Conservation (phyloP, 1,284 basidiomycete species). For the Rhodofomes roseus region DNA sequence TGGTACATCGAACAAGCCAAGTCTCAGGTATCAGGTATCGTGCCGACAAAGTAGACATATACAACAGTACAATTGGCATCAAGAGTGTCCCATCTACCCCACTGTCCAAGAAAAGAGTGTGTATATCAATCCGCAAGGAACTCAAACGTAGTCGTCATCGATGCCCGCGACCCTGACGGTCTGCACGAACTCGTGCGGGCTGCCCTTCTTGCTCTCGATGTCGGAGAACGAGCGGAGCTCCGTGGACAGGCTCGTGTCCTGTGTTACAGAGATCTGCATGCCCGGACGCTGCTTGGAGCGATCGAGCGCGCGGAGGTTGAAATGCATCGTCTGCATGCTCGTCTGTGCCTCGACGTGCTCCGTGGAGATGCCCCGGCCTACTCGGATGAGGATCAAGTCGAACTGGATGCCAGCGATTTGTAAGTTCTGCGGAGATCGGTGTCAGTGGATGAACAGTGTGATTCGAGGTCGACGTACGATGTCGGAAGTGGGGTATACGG, state of each 20-base stretch:
- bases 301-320: not conserved
- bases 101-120: not conserved
- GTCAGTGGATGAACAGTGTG: not conserved
- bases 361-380: not conserved
- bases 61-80: too few relatives aligned
- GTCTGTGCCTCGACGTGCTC: not conserved
- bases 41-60: too few relatives aligned
- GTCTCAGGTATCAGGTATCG: too few relatives aligned
- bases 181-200: not conserved
- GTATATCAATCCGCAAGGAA: not conserved
- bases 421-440: not conserved
- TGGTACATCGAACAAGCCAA: too few relatives aligned
- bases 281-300: not conserved
- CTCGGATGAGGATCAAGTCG: slow-evolving; percentile 34
- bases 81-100: not conserved
- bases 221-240: not conserved
- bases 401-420: slow-evolving; percentile 32
- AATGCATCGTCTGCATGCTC: slow-evolving; percentile 2
- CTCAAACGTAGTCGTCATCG: not conserved
- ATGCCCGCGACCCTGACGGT: not conserved
- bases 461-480: not conserved
- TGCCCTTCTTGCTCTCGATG: not conserved
- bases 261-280: not conserved
- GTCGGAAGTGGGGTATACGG: slow-evolving; percentile 19
- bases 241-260: not conserved